Evolutionary conservation across 2,329 filamentous ascomycete species (phyloP).

Genomic region (Colletotrichum sp.): DNA sequence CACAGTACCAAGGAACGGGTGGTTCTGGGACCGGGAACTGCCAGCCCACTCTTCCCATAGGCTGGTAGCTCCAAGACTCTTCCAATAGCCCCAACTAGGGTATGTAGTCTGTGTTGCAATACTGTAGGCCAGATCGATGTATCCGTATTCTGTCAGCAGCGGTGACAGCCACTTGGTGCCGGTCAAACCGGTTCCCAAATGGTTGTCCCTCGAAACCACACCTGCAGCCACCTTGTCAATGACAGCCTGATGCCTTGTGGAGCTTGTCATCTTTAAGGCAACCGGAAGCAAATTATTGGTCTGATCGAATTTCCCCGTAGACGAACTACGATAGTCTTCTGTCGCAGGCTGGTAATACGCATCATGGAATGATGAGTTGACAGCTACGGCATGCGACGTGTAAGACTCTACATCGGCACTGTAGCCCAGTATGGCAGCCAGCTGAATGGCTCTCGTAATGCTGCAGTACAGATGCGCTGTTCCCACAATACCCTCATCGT

Average conservation of each 20-base stretch:
- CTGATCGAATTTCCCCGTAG: background rate
- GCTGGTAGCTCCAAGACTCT: background rate
- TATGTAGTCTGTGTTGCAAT: background rate
- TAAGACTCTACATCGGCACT: background rate
- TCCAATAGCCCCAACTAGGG: background rate
- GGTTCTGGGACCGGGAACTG: background rate
- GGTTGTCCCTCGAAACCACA: background rate
- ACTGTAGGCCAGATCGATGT: background rate
- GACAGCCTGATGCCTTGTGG: background rate
- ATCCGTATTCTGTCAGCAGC: background rate
- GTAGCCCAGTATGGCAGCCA: background rate
- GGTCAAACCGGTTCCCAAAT: background rate
- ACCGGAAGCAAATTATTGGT: background rate
- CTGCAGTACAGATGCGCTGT: background rate
- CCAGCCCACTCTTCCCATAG: background rate
- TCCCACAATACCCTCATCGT: background rate
- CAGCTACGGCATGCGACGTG: background rate
- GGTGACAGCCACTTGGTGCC: background rate
- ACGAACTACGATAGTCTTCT: background rate
- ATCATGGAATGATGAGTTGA: background rate
- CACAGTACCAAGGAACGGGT: background rate
- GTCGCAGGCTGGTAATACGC: background rate
- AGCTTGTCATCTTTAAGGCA: background rate
- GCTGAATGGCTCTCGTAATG: background rate
- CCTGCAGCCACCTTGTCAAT: background rate